These are phyloP conservation scores for Cercophora newfieldiana DNA, from an alignment of 495 filamentous ascomycete genomes.

Conservation along the genomic window DNA sequence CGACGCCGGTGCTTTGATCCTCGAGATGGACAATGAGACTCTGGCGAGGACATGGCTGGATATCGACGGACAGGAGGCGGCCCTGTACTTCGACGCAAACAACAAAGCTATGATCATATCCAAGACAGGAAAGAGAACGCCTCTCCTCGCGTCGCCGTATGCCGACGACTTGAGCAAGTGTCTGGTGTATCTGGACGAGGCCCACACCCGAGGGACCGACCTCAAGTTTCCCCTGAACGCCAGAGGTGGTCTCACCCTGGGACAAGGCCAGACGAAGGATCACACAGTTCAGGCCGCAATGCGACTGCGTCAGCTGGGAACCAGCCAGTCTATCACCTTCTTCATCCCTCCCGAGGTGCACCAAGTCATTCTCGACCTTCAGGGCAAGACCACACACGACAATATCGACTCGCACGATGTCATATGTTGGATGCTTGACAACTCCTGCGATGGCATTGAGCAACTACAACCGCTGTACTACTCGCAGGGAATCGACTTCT, in stretches of 20 bases:
- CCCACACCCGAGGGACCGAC: conserved; percentile 54
- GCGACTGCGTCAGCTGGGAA: conserved; percentile 42
- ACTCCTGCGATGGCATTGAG: conserved; percentile 58
- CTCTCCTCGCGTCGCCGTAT: conserved; percentile 45
- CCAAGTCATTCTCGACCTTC: conserved; percentile 46
- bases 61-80: conserved; percentile 35
- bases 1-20: conserved; percentile 53
- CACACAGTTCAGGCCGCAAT: conserved; percentile 53
- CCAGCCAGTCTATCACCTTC: conserved; percentile 39
- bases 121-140: conserved; percentile 29
- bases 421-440: conserved; percentile 60
- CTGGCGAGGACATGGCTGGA: conserved; percentile 52
- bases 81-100: conserved; percentile 38
- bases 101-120: conserved; percentile 44
- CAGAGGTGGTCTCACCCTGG: conserved; percentile 50
- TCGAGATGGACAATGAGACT: conserved; percentile 45
- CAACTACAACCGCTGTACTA: conserved; percentile 57
- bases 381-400: conserved; percentile 24
- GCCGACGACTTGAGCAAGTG: conserved; percentile 42
- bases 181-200: conserved; percentile 50
- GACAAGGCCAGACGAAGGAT: conserved; percentile 51
- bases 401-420: conserved; percentile 47
- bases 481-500: conserved; percentile 60
- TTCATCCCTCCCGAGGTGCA: conserved; percentile 46
- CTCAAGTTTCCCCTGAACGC: conserved; percentile 44